A percentile compares a stretch with the other conserved stretches of the same genome.
Conservation (phyloP, 148 eudicot species). For the Fagopyrum homotropicum region DNA sequence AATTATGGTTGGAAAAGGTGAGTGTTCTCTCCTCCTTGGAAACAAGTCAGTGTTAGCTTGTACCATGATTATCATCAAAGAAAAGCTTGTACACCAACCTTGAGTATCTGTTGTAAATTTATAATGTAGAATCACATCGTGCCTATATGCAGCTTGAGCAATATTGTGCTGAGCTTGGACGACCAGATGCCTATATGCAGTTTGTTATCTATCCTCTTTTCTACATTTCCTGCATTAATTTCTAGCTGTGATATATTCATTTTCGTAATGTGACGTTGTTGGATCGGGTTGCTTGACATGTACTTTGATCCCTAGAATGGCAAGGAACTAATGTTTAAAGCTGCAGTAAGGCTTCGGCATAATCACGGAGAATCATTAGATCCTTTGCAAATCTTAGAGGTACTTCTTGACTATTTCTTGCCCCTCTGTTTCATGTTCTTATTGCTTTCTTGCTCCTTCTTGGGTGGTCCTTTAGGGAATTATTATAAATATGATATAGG, state of each 20-base stretch:
- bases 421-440: not conserved
- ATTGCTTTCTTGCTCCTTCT: not conserved
- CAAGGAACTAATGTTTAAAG: constrained; percentile 92
- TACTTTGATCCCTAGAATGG: constrained; percentile 92
- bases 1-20: constrained; percentile 96
- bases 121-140: not conserved
- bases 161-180: constrained; percentile 95
- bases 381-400: constrained; percentile 96
- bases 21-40: not conserved
- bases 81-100: not conserved
- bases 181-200: constrained; percentile 99
- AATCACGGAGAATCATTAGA: constrained; percentile 93
- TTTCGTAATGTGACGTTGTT: constrained; percentile 16
- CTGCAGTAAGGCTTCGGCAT: constrained; percentile 95
- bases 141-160: constrained; percentile 40
- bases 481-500: not conserved
- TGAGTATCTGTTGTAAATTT: not conserved
- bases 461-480: not conserved
- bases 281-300: constrained; percentile 88
- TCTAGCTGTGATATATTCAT: not conserved
- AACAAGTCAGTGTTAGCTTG: not conserved
- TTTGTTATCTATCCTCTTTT: constrained; percentile 30
- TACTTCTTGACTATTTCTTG: constrained; percentile 15
- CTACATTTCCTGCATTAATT: not conserved
- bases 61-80: not conserved